Percentiles rank a stretch among this genome's conserved stretches.
Evolutionary conservation across 2,329 filamentous ascomycete genomes (phyloP).

Genomic region (Canariomyces notabilis): DNA sequence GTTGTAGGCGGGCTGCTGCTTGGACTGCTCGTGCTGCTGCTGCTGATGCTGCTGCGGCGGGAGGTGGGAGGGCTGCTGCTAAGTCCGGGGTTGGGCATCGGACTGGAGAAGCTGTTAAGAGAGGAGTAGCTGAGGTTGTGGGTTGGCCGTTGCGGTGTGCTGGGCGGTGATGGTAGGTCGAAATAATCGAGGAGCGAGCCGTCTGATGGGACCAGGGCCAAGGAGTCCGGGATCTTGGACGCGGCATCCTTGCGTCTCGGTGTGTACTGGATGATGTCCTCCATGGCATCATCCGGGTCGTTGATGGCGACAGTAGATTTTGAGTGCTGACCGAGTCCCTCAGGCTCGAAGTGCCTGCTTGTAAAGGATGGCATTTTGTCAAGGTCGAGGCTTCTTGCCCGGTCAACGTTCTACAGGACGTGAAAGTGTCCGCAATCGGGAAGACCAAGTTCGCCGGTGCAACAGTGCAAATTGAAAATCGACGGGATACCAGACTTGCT

Average conservation of each 20-base stretch:
- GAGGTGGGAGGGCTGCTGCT: not conserved
- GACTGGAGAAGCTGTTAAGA: conserved; percentile 10
- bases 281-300: conserved; percentile 13
- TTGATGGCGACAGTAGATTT: no score
- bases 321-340: conserved; percentile 5
- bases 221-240: not conserved
- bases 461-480: no score
- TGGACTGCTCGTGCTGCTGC: not conserved
- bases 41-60: conserved; percentile 2
- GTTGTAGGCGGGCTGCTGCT: not conserved
- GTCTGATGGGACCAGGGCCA: conserved; percentile 10
- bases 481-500: no score
- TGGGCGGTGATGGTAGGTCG: conserved; percentile 20
- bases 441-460: no score
- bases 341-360: conserved; percentile 5
- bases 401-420: no score
- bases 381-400: not conserved
- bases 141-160: conserved; percentile 14
- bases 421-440: no score
- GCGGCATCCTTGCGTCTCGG: not conserved
- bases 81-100: not conserved
- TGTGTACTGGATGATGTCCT: conserved; percentile 8
- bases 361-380: conserved; percentile 16
- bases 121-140: conserved; percentile 10
- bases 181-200: conserved; percentile 19